phyloP scores from a whole-genome alignment of 768 basidiomycete genomes.

The Favolaschia claudopus region DNA sequence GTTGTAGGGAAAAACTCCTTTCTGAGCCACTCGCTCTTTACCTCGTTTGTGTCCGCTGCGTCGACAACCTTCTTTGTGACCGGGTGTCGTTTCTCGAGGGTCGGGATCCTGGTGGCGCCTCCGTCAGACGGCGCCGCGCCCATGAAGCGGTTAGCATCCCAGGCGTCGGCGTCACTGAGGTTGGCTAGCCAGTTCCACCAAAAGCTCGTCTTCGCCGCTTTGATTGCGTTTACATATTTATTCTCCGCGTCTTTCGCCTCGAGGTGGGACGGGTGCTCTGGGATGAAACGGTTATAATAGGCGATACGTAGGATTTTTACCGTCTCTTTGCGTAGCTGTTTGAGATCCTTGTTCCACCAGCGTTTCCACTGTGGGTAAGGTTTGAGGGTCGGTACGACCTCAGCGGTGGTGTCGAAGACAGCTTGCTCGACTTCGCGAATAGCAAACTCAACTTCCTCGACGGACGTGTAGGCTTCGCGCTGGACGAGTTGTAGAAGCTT shows the following conservation, averaged over 20 bases:
- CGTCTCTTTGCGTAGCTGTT: no score
- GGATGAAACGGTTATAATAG: conserved; percentile 3
- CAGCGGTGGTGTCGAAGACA: conserved; percentile 25
- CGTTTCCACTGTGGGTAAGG: conserved; percentile 35
- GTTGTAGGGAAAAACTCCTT: conserved; percentile 39
- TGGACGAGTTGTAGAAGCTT: not conserved
- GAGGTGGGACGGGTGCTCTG: conserved; percentile 33
- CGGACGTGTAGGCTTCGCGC: not conserved
- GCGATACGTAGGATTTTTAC: no score
- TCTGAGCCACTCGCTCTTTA: conserved; percentile 30
- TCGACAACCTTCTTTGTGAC: not conserved
- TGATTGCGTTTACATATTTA: conserved; percentile 22
- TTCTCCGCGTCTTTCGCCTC: conserved; percentile 21
- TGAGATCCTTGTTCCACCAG: no score
- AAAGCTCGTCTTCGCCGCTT: conserved; percentile 30
- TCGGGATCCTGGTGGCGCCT: conserved; percentile 34
- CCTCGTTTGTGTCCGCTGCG: conserved; percentile 31
- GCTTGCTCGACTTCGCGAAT: conserved; percentile 17
- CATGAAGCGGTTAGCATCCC: conserved; percentile 34
- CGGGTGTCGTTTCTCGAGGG: conserved; percentile 15
- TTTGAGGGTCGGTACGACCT: conserved; percentile 26
- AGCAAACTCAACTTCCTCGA: conserved; percentile 7
- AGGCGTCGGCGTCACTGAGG: conserved; percentile 18
- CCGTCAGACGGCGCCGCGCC: conserved; percentile 31
- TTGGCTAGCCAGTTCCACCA: conserved; percentile 40